Percentiles rank a stretch among this genome's conserved stretches.
phyloP scores from a whole-genome alignment of 306 rosid genomes.

The Casuarina cunninghamiana region DNA sequence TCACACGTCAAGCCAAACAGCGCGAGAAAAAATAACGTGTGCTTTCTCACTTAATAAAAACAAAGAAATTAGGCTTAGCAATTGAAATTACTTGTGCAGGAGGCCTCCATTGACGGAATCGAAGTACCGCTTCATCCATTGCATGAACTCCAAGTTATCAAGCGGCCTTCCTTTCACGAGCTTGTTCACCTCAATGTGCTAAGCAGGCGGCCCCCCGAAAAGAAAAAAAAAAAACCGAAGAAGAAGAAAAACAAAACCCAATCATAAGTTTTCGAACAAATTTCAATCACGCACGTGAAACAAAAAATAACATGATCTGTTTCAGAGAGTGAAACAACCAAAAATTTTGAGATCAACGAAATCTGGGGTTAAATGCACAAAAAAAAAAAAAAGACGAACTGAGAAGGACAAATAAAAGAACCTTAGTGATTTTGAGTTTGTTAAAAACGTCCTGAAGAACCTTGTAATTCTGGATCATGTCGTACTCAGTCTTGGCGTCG shows the following conservation, averaged over 20 bases:
- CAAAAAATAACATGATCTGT: neutral
- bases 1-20: neutral
- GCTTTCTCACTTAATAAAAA: neutral
- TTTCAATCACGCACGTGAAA: neutral
- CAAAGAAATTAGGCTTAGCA: neutral
- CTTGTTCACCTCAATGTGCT: constrained; percentile 92
- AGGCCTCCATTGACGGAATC: constrained; percentile 72
- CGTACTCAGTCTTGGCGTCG: constrained; percentile 91
- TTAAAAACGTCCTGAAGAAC: constrained; percentile 94
- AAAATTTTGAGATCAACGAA: neutral
- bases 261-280: neutral
- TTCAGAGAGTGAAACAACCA: neutral
- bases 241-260: neutral
- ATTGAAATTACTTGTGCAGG: constrained; percentile 37
- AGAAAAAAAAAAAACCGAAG: too few species aligned
- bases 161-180: constrained; percentile 92
- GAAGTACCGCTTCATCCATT: constrained; percentile 94
- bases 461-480: constrained; percentile 98
- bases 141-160: constrained; percentile 95
- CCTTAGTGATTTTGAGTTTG: constrained; percentile 94
- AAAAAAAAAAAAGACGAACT: neutral
- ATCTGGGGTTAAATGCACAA: neutral
- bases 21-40: neutral
- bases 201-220: neutral
- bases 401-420: neutral